Conservation (phyloP, 495 filamentous ascomycete species). For the Extremus antarcticus region DNA sequence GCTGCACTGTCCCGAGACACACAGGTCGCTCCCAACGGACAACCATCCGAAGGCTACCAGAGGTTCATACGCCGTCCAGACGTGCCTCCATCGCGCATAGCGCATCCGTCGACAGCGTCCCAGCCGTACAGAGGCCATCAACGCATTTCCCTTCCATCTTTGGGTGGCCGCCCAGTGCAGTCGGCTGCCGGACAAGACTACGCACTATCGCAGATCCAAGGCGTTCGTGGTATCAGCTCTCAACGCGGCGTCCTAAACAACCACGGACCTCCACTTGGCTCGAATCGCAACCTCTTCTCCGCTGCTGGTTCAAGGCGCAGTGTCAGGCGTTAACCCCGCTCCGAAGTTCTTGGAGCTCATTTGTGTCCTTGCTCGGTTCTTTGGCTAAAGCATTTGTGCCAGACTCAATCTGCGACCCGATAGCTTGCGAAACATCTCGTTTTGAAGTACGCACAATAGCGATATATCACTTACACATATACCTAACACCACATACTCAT, state of each 20-base stretch:
- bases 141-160: conserved; percentile 2
- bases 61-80: conserved; percentile 16
- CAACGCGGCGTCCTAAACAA: neutral
- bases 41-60: neutral
- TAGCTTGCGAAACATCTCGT: neutral
- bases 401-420: no score
- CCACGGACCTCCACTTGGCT: neutral
- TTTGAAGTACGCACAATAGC: no score
- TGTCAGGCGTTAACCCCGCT: neutral
- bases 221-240: conserved; percentile 15
- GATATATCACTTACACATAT: no score
- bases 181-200: neutral
- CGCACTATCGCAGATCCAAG: conserved; percentile 9
- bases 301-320: conserved; percentile 2
- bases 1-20: no score
- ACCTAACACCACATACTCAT: neutral
- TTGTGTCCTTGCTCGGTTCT: no score
- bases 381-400: no score
- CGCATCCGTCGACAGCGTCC: neutral
- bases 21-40: no score
- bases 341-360: no score
- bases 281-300: neutral
- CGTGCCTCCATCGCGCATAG: neutral
- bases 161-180: neutral
- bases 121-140: neutral